Evolutionary conservation across 176 grass and related monocot genomes (phyloP), one percentile per base, ranked within the genome.

Genomic region (Cenchrus americanus): DNA sequence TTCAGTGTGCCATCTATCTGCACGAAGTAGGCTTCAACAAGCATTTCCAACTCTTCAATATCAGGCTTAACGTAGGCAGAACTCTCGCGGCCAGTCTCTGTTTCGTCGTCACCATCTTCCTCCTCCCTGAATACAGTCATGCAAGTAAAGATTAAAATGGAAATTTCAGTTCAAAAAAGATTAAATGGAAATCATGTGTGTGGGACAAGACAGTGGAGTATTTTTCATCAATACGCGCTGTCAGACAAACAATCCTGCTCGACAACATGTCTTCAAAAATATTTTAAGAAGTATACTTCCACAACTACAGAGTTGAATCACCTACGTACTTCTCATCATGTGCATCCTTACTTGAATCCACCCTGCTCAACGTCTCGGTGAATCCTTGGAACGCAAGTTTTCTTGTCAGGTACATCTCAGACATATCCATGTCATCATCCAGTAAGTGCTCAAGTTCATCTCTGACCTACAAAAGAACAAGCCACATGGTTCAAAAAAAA

Each of bases 361-460:
- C 77, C 63, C 66, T 63, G 42, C 37, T 23, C 32, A 59, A 18
- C 42, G 83, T 63, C 59, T 88, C 86, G 30, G 68, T 46, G 32
- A 75, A 22, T 66, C 70, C 70, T 79, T 82, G 92, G 62, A 62
- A 52, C 37, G 34, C 5, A 69, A 94, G 77, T 71, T 94, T 94
- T 63, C 75, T 81, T 68, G 92, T 85, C 62, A 94, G 82, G 42
- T 94, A 85, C 92, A 94, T 77, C 67, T 83, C 92, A 5, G 78
- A 67, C 84, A 92, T 91, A 46, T 92, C 89, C 64, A 71, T 76
- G 18, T 94, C 84, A 55, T 94, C 87, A 30, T 94, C 92, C 49
- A 94, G 55, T 75, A 94, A 87, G 76, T 87, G 84, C 69, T 92
- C 92, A 41, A 94, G 75, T 58, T 94, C 89, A 82, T 94, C 92